Evolutionary conservation across 805 yeast genomes (phyloP), one percentile per base, ranked within the genome.

Genomic region (Saccharomycopsis sp.): DNA sequence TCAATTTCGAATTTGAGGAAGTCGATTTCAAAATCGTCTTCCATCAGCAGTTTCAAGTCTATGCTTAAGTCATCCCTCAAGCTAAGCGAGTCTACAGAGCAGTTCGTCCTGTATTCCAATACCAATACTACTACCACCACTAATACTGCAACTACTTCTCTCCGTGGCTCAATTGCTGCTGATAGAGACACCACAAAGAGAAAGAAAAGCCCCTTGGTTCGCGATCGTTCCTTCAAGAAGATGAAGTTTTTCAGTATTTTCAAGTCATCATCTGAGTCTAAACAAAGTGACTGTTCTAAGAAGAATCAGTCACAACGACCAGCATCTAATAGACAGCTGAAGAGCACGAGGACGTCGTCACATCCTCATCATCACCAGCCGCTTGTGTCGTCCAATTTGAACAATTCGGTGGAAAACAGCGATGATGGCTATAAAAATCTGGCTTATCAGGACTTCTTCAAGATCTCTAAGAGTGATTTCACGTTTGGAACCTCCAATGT

Each of bases 1-100:
- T 44, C 49, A 44, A 44, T 44, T 44, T 44, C 49, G 7, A 44
- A 59, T 38, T 54, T 61, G 52, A 61, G 57, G 53, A 41, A 61
- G 24, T 49, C 56, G 12, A 29, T 61, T 3, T 61, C 63, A 5
- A 58, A 58, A 19, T 58, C 63, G 17, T 54, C 59, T 22, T 54
- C 58, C 12, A 61, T 61, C n/a, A 42, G 47, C 29, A 53, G 58
- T 23, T 49, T 61, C 2, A 52, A 54, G 23, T 61, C 63, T 15
- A 49, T 61, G 34, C 52, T 59, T 9, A 22, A 54, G 23, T 44
- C 49, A 12, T 44, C 49, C 22, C 49, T 8, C 22, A 44, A 44
- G 12, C 12, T 17, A n/a, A 44, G 12, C 22, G 49, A 44, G 22
- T 44, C 49, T 17, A 44, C 49, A 3, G 49, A 44, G 8, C 49